Evolutionary conservation across 2,329 filamentous ascomycete species (phyloP).

Genomic region (Westerdykella aurantiaca): DNA sequence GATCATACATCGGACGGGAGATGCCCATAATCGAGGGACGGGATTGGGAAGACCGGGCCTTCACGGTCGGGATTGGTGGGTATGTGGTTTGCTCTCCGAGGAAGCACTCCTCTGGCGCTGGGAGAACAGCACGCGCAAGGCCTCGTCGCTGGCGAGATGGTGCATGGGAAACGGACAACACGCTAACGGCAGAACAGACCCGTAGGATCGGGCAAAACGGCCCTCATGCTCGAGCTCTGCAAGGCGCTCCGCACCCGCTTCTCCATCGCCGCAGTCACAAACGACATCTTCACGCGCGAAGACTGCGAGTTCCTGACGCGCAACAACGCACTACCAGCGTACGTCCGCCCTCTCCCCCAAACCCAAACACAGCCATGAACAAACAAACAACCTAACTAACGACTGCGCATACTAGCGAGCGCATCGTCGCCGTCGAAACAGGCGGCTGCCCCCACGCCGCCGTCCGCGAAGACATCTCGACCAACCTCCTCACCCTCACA

Average conservation of each 20-base stretch:
- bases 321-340: conserved; percentile 72
- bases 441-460: conserved; percentile 96
- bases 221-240: conserved; percentile 91
- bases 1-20: conserved; percentile 82
- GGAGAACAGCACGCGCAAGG: neutral
- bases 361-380: neutral
- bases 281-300: conserved; percentile 97
- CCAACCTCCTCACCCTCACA: conserved; percentile 88
- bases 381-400: neutral
- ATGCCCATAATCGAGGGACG: conserved; percentile 89
- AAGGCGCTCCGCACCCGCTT: conserved; percentile 71
- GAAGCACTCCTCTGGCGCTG: neutral
- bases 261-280: conserved; percentile 91
- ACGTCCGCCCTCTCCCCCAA: conserved; percentile 6
- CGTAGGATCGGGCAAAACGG: conserved; percentile 95
- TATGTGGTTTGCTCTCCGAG: conserved; percentile 43
- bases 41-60: conserved; percentile 82
- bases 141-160: neutral
- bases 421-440: conserved; percentile 94
- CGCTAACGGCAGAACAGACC: conserved; percentile 52
- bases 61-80: conserved; percentile 98
- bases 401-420: conserved; percentile 36
- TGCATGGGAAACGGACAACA: neutral
- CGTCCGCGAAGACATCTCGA: conserved; percentile 91
- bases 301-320: conserved; percentile 95